Evolutionary conservation across 140 eudicot species (phyloP), one percentile per base, ranked within the genome.

Genomic region (Erigeron philadelphicus): DNA sequence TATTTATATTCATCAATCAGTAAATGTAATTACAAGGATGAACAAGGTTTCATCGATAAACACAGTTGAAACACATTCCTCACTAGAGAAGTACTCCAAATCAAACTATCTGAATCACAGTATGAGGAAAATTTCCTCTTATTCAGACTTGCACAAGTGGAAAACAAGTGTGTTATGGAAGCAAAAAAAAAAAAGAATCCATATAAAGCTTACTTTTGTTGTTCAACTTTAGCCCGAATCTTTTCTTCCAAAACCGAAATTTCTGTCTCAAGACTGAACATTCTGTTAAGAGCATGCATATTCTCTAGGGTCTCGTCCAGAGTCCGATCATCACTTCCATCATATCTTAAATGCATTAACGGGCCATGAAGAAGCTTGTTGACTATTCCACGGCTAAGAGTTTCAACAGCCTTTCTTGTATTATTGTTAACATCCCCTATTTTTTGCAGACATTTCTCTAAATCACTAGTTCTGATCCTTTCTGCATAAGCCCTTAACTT

Each of bases 311-410:
- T 91, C 73, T 91, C 97, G 12, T 76, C 83, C 75, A 91, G 71
- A 25, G 96, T 91, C 56, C 96, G 82, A 52, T 78, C 85, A 61
- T 91, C 96, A 59, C 91, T 91, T 70, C 96, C 97, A 63, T 91
- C 95, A 67, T 95, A 91, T 79, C 97, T 86, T 72, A 91, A 66
- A 66, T 91, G 97, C 82, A 86, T 95, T 89, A 88, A 84, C 4
- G 97, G 97, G 23, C 96, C 97, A 38, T 91, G 97, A 50, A 91
- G 92, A 45, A 91, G 86, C 80, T 91, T 91, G 83, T 91, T 91
- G 25, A 91, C 95, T 23, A 91, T 88, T 7, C 97, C 96, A n/a
- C 96, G 72, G 64, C 97, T 88, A 23, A 91, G 83, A 58, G 78
- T 91, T 66, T 91, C 97, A 6, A 86, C 90, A 0, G 92, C 97